These are phyloP conservation scores for Forsythia suspensa DNA, from an alignment of 257 asterid genomes.

Conservation along the genomic window DNA sequence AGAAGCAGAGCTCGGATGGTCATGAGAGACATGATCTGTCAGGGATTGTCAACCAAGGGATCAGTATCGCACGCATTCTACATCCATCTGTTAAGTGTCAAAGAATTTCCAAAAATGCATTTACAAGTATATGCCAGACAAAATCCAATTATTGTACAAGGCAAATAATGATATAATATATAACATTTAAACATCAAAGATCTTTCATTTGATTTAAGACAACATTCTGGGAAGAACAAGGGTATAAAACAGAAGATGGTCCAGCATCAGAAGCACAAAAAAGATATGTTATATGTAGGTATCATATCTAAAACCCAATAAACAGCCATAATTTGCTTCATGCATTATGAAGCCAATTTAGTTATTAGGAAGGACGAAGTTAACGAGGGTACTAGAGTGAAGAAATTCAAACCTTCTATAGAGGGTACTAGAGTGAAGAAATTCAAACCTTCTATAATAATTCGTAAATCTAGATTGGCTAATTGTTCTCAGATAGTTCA, in stretches of 20 bases:
- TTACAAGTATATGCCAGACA: constrained; percentile 6
- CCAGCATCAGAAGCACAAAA: neutral
- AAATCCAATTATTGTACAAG: neutral
- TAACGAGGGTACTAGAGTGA: too few relatives aligned
- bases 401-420: too few relatives aligned
- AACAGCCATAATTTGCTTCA: neutral
- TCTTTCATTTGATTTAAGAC: neutral
- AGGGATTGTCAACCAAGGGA: constrained; percentile 17
- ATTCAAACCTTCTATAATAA: too few relatives aligned
- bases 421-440: too few relatives aligned
- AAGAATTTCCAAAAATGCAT: neutral
- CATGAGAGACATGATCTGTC: constrained; percentile 45
- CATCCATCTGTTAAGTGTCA: constrained; percentile 11
- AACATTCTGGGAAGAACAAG: neutral
- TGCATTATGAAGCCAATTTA: too few relatives aligned
- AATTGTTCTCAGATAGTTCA: too few relatives aligned
- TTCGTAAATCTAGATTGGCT: too few relatives aligned
- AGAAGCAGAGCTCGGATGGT: constrained; percentile 77
- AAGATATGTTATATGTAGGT: neutral
- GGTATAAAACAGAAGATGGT: neutral
- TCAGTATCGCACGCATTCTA: constrained; percentile 22
- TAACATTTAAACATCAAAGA: neutral
- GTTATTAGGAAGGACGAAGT: too few relatives aligned
- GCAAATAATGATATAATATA: constrained; percentile 1
- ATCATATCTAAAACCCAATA: neutral